Evolutionary conservation across 345 rosid genomes (phyloP), one percentile per base, ranked within the genome.

Genomic region (Rubroshorea leprosula): DNA sequence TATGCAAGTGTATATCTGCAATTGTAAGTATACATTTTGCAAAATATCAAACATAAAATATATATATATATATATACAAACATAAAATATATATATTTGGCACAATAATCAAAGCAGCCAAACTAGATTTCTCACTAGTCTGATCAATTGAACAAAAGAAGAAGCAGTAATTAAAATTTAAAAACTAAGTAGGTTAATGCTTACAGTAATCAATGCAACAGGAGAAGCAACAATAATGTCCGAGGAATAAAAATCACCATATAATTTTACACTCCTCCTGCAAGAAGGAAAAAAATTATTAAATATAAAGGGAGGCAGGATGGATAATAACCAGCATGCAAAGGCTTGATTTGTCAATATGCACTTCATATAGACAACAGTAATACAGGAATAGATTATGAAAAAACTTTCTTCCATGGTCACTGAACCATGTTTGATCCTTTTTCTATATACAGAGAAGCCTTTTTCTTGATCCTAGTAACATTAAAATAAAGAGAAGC

Each of bases 221-320:
- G 96, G 93, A 69, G 98, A 92, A 65, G 96, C 95, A 69, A 92
- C 78, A 68, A 92, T 89, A 55, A 92, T 70, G 64, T 92, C 98
- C 3, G 98, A 86, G 59, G 95, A 76, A 70, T 92, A 84, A 64
- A 89, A 89, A 66, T 92, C 93, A 62, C 78, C 86, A 68, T 69
- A 92, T 60, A 92, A 72, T 75, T 74, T 86, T 52, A 89, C 79
- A 79, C 90, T 83, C 78, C 67, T 87, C 80, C 97, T 90, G 77
- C 49, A 67, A 17, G 29, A 60, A 60, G 45, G 17, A 6, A 47
- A 23, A 74, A 55, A 47, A 35, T 43, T n/a, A 45, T 21, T 22
- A 8, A n/a, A 18, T 10, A 39, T 14, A 38, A 55, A 23, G 24
- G 16, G 24, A 29, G 51, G 21, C 16, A 26, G 23, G 51, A 11